Percentiles rank a stretch among this genome's conserved stretches.
phyloP scores from a whole-genome alignment of 2,329 filamentous ascomycete species.

The Aspergillus jensenii region DNA sequence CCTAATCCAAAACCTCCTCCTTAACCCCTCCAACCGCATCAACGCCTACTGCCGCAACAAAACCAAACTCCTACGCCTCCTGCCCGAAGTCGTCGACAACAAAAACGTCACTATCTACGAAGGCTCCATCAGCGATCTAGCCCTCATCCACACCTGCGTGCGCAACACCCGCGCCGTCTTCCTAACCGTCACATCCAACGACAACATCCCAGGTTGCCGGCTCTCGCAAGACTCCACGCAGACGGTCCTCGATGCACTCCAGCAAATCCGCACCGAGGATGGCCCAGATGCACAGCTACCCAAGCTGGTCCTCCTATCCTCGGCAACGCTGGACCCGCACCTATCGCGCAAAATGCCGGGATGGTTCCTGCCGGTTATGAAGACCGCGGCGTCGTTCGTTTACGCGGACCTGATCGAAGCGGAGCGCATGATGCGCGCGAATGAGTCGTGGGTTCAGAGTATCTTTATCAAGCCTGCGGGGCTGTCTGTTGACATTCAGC shows the following conservation, averaged over 20 bases:
- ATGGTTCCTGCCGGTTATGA: constrained; percentile 4
- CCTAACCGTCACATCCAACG: constrained; percentile 41
- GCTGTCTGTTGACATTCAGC: constrained; percentile 4
- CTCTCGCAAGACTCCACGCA: constrained; percentile 39
- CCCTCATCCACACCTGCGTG: constrained; percentile 40
- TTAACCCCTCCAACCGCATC: constrained; percentile 30
- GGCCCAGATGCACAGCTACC: constrained; percentile 25
- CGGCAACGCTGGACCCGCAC: constrained; percentile 42
- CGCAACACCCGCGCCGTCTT: constrained; percentile 40
- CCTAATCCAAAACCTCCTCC: constrained; percentile 43
- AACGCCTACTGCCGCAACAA: constrained; percentile 48
- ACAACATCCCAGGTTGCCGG: constrained; percentile 45
- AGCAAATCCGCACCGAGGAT: constrained; percentile 22
- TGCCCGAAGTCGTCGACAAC: constrained; percentile 35
- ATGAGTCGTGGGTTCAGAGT: constrained; percentile 4
- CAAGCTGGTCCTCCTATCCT: constrained; percentile 46
- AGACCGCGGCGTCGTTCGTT: constrained; percentile 5
- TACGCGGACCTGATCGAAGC: constrained; percentile 7
- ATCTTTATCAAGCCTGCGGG: constrained; percentile 13
- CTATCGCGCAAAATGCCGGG: constrained; percentile 21
- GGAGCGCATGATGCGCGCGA: neutral
- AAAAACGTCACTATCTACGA: constrained; percentile 42
- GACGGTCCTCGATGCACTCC: constrained; percentile 38
- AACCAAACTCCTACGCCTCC: constrained; percentile 37
- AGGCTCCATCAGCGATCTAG: constrained; percentile 42